A percentile compares a stretch with the other conserved stretches of the same genome.
phyloP scores from a whole-genome alignment of 2,329 filamentous ascomycete genomes.

The Davidsoniella neocaledoniae region DNA sequence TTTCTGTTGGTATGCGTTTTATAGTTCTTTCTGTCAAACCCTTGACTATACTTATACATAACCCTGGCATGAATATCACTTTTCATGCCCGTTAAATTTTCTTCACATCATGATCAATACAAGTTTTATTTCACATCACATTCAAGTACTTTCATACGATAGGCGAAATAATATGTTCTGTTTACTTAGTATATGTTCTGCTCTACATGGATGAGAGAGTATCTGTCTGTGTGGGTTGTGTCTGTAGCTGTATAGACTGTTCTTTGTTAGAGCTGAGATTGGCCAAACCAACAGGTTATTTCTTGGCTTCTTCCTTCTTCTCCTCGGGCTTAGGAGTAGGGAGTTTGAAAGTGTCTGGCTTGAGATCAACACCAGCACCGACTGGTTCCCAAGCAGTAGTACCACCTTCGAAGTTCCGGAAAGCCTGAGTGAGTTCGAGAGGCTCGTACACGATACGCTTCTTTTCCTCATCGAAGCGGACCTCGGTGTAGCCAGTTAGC shows the following conservation, averaged over 20 bases:
- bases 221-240: neutral
- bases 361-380: slow-evolving; percentile 55
- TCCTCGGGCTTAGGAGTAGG: slow-evolving; percentile 91
- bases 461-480: slow-evolving; percentile 98
- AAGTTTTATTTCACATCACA: too few relatives aligned
- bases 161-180: neutral
- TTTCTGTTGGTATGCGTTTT: too few relatives aligned
- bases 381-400: slow-evolving; percentile 53
- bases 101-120: too few relatives aligned
- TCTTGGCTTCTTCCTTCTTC: slow-evolving; percentile 81
- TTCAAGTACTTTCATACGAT: too few relatives aligned
- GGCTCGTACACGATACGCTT: slow-evolving; percentile 98
- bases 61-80: too few relatives aligned
- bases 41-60: too few relatives aligned
- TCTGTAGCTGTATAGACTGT: slow-evolving; percentile 4
- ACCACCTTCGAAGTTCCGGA: slow-evolving; percentile 93
- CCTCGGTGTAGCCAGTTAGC: slow-evolving; percentile 92
- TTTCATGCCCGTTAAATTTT: too few relatives aligned
- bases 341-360: slow-evolving; percentile 78
- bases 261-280: too few relatives aligned
- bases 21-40: too few relatives aligned
- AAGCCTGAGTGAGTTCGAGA: slow-evolving; percentile 92
- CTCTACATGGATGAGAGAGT: neutral
- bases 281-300: slow-evolving; percentile 34
- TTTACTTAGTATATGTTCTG: slow-evolving; percentile 7